Evolutionary conservation across 2,329 filamentous ascomycete genomes (phyloP), one percentile per base, ranked within the genome.

Genomic region (Neofusicoccum parvum): DNA sequence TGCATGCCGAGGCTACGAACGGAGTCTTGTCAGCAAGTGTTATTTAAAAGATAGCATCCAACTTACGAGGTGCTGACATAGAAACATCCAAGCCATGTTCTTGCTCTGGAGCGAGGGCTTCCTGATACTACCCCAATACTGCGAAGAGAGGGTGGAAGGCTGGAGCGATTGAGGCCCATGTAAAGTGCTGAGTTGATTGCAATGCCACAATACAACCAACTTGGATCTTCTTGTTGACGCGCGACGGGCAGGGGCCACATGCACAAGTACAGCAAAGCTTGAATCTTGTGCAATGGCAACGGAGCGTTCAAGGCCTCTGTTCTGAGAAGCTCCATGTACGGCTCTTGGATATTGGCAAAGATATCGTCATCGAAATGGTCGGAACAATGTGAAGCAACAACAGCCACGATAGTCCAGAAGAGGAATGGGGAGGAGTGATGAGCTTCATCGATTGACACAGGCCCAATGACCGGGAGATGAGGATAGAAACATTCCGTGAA

Each of bases 161-260:
- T 71, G 11, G 67, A 49, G 23, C 67, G 68, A 50, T 72, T 68
- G 15, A 72, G 54, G 1, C 71, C 71, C 69, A 69, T 69, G 49
- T 71, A 70, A 48, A 72, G 49, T 14, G 71, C 69, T 46, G 71
- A 68, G 64, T 72, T 72, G 43, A 70, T 62, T 17, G 70, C 69
- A n/a, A 68, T 53, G 14, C 70, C 70, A 49, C 66, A 71, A 41
- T 72, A 72, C 3, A 72, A 51, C 71, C 70, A 72, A 45, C 67
- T 71, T 11, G 70, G 66, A 56, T 72, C 71, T 37, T 68, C 50
- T 14, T 48, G 56, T 51, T 72, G 70, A 3, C 48, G 45, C 14
- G 63, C 54, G 5, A 65, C 49, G 12, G 68, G 66, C 15, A 71
- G 68, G 9, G 71, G 71, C 65, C 67, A 72, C 39, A 68, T 66